Conservation (phyloP, 2,329 filamentous ascomycete genomes). For the Penicillium concentricum region DNA sequence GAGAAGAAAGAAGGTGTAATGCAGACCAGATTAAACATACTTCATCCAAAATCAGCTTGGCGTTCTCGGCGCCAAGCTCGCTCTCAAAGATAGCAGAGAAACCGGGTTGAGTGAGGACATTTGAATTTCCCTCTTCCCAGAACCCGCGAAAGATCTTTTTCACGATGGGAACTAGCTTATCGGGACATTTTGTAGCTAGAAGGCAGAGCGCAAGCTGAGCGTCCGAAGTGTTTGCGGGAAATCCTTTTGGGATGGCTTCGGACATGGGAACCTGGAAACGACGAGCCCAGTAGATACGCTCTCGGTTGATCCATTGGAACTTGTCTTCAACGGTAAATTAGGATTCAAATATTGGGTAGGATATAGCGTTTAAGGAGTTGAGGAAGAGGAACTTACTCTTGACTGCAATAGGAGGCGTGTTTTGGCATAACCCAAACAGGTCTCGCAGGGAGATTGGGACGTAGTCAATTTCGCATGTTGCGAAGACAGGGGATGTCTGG, state of each 20-base stretch:
- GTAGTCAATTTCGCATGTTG: slow-evolving; percentile 11
- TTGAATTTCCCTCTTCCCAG: slow-evolving; percentile 8
- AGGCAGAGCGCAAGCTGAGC: slow-evolving; percentile 5
- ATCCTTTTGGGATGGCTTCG: slow-evolving; percentile 9
- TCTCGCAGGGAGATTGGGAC: slow-evolving; percentile 12
- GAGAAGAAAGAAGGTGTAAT: too few species aligned
- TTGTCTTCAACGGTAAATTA: slow-evolving; percentile 7
- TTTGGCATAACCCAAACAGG: slow-evolving; percentile 16
- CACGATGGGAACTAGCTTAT: neutral
- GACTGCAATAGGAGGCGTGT: slow-evolving; percentile 9
- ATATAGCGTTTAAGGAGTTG: too few species aligned
- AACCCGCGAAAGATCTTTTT: slow-evolving; percentile 8
- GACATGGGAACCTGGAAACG: slow-evolving; percentile 15
- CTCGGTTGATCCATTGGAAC: slow-evolving; percentile 15
- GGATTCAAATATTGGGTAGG: neutral
- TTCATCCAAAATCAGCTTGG: neutral
- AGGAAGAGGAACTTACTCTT: slow-evolving; percentile 8
- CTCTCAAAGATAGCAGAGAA: slow-evolving; percentile 6
- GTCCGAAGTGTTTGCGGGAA: slow-evolving; percentile 9
- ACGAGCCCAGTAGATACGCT: slow-evolving; percentile 15
- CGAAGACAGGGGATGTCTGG: slow-evolving; percentile 16
- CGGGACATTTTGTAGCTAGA: slow-evolving; percentile 5
- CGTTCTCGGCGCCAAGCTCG: neutral
- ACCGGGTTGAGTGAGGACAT: neutral
- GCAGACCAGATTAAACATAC: neutral